A percentile compares a stretch with the other conserved stretches of the same genome.
Conservation (phyloP, 257 asterid genomes). For the Eucommia ulmoides region DNA sequence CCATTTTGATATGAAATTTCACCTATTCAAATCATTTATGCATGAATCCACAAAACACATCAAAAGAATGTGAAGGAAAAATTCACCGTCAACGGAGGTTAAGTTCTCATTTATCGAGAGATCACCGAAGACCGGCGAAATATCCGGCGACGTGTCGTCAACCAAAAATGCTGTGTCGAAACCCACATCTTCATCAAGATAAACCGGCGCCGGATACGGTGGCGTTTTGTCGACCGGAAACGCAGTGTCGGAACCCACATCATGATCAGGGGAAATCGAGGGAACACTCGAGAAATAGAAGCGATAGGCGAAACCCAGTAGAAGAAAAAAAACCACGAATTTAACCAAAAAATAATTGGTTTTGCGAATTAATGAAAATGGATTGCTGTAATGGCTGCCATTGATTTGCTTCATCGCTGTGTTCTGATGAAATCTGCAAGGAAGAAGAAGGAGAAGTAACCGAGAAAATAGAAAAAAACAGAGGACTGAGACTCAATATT, state of each 20-base stretch:
- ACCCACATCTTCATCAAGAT: constrained; percentile 6
- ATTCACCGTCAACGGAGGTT: constrained; percentile 18
- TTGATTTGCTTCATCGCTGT: too few relatives aligned
- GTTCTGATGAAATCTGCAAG: not conserved
- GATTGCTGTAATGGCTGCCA: constrained; percentile 12
- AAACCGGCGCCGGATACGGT: not conserved
- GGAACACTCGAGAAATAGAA: constrained; percentile 32
- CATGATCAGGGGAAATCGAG: constrained; percentile 28
- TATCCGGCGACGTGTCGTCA: constrained; percentile 11
- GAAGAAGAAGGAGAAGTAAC: not conserved
- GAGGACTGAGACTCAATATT: too few relatives aligned
- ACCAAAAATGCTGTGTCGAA: constrained; percentile 9
- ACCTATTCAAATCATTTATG: constrained; percentile 12
- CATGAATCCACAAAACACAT: constrained; percentile 4
- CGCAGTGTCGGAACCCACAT: not conserved
- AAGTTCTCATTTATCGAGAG: constrained; percentile 16
- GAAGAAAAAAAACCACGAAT: constrained; percentile 36
- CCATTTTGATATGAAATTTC: not conserved
- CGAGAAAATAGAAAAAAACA: too few relatives aligned
- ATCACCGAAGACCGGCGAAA: constrained; percentile 11
- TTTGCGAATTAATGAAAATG: constrained; percentile 15
- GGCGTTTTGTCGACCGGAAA: not conserved
- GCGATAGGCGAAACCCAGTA: constrained; percentile 46
- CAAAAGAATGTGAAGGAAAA: not conserved
- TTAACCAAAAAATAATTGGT: constrained; percentile 18